Evolutionary conservation across 2,329 filamentous ascomycete genomes (phyloP).

Genomic region (Bipolaris cookei): DNA sequence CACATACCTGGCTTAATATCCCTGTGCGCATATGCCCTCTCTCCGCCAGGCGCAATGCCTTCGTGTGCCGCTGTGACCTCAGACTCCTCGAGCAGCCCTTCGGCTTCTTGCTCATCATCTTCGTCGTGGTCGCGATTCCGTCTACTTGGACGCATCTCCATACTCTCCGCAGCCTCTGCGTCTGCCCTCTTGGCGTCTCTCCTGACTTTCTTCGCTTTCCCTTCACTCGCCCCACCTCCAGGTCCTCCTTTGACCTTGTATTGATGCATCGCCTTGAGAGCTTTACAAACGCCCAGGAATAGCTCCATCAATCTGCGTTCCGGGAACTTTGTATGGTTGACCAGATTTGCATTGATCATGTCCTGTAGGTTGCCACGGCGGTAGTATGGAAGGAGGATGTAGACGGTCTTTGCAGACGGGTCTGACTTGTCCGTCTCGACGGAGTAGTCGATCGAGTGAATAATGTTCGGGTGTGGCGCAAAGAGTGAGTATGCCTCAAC

Average conservation of each 20-base stretch:
- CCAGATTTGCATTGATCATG: constrained; percentile 96
- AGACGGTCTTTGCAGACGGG: constrained; percentile 85
- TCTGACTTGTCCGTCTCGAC: constrained; percentile 75
- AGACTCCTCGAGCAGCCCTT: constrained; percentile 81
- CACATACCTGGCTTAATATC: constrained; percentile 94
- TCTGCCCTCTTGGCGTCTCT: constrained; percentile 64
- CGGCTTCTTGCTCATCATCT: constrained; percentile 76
- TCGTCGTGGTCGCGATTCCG: constrained; percentile 58
- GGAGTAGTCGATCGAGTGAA: constrained; percentile 81
- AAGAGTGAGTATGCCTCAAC: constrained; percentile 97
- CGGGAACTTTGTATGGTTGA: constrained; percentile 90
- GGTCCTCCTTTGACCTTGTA: constrained; percentile 71
- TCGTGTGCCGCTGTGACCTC: constrained; percentile 73
- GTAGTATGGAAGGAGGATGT: constrained; percentile 96
- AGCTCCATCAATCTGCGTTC: constrained; percentile 86
- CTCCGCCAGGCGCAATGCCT: constrained; percentile 70
- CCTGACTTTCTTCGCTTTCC: constrained; percentile 62
- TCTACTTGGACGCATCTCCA: constrained; percentile 52
- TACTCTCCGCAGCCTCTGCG: constrained; percentile 52
- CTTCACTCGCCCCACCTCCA: constrained; percentile 57
- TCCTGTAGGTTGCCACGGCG: constrained; percentile 94
- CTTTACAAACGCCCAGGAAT: constrained; percentile 90
- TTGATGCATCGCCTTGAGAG: constrained; percentile 87
- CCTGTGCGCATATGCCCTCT: constrained; percentile 86
- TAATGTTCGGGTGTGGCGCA: constrained; percentile 80